These are phyloP conservation scores for Talaromyces wortmannii DNA, from an alignment of 495 filamentous ascomycete genomes.

Conservation along the genomic window DNA sequence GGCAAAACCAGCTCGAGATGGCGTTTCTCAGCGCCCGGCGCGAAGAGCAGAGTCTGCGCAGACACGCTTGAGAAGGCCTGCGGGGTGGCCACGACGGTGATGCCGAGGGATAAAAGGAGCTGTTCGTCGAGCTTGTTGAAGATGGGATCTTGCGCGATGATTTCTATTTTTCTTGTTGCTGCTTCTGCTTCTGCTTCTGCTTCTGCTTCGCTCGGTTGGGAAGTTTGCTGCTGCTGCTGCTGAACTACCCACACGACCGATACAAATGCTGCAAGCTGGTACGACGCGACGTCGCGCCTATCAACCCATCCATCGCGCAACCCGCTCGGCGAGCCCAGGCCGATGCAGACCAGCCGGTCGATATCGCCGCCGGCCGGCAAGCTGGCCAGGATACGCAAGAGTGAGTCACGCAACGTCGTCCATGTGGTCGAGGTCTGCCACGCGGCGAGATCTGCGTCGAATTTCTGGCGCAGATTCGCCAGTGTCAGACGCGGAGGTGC, in stretches of 20 bases:
- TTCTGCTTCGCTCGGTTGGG: neutral
- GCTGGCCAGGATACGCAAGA: neutral
- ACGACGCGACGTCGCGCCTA: constrained; percentile 34
- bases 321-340: constrained; percentile 46
- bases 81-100: constrained; percentile 51
- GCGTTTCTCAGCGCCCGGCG: constrained; percentile 37
- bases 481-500: constrained; percentile 28
- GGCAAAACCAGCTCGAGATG: constrained; percentile 29
- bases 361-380: constrained; percentile 1
- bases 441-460: constrained; percentile 12
- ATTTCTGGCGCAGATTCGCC: constrained; percentile 28
- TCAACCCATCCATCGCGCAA: constrained; percentile 41
- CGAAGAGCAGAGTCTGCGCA: constrained; percentile 52
- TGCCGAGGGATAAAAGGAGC: constrained; percentile 46
- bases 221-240: neutral
- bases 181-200: neutral
- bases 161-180: neutral
- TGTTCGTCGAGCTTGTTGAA: constrained; percentile 56
- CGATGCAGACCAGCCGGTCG: constrained; percentile 39
- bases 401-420: constrained; percentile 7
- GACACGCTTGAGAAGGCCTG: constrained; percentile 47
- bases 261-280: constrained; percentile 59
- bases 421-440: constrained; percentile 27
- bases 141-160: constrained; percentile 63
- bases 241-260: constrained; percentile 20